A percentile compares a stretch with the other conserved stretches of the same genome.
These are phyloP conservation scores for Boechera stricta DNA, from an alignment of 345 rosid species.

Conservation along the genomic window DNA sequence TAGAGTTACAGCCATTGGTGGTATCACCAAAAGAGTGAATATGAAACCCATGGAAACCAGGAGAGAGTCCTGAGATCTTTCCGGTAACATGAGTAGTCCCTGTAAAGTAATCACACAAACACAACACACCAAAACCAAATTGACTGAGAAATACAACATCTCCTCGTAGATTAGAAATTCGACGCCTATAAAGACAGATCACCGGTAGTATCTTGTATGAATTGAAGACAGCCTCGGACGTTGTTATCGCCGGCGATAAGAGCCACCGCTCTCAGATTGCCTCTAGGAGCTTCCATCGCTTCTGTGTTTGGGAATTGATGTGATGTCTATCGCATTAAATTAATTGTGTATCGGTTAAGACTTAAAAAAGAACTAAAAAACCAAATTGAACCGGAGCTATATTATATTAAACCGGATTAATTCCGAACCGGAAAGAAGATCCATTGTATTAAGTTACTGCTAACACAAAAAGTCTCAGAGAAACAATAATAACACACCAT, in stretches of 20 bases:
- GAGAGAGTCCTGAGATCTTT: slow-evolving; percentile 73
- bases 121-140: not conserved
- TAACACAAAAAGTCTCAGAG: not conserved
- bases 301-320: slow-evolving; percentile 19
- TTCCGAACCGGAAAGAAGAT: slow-evolving; percentile 18
- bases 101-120: slow-evolving; percentile 31
- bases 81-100: slow-evolving; percentile 82
- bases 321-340: slow-evolving; percentile 28
- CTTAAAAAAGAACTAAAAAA: not conserved
- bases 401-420: not conserved
- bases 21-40: slow-evolving; percentile 93
- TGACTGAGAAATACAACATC: not conserved
- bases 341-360: slow-evolving; percentile 5
- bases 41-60: slow-evolving; percentile 91
- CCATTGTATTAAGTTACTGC: not conserved
- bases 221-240: slow-evolving; percentile 73
- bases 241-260: slow-evolving; percentile 68
- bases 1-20: slow-evolving; percentile 95
- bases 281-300: slow-evolving; percentile 53
- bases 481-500: not conserved
- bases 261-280: slow-evolving; percentile 78
- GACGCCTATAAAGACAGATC: slow-evolving; percentile 32
- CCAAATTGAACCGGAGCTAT: slow-evolving; percentile 30
- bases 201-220: slow-evolving; percentile 67
- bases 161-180: not conserved